Base-by-base conservation (phyloP, 306 rosid species). In the Mimosa bimucronata region DNA sequence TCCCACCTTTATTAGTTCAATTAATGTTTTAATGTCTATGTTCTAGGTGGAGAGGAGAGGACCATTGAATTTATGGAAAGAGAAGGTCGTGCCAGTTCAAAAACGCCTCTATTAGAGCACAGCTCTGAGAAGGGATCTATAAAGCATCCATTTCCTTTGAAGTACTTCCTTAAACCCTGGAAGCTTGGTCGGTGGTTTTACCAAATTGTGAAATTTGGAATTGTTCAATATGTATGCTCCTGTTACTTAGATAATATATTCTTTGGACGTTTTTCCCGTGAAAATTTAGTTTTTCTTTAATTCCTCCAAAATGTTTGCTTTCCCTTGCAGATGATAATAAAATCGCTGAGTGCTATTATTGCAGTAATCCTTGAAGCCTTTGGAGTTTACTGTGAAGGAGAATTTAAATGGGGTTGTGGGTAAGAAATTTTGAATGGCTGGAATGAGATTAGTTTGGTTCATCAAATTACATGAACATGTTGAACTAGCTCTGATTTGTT, bases 301-400 rank as follows among this genome's bases (percentile, higher is more conserved):
- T 50, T 67, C 82, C 62, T 72, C 79, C 72, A 72, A 67, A 74
- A 28, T 71, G 34, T 34, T 55, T 70, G 41, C 50, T 83, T 74
- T 84, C 60, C 62, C 71, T 79, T 83, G 79, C 99, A 95, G 99
- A 96, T 93, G 99, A 74, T 96, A 62, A 91, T 91, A 75, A 96
- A 96, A 90, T 81, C 97, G 75, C 83, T 96, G 68, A 87, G 83
- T 78, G 97, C 98, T 79, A 77, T 96, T 82, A 44, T 82, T 73
- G 99, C 98, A 0, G 97, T 96, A 29, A 84, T 96, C 61, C 97
- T 96, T 80, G 98, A 96, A 91, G 94, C 97, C 76, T 90, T 93
- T 77, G 92, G 88, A 61, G 85, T 87, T 78, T 96, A 96, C 81
- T 96, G 99, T 77, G 99, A 96, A 65, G 99, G 99, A 74, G 98